A percentile compares a stretch with the other conserved stretches of the same genome.
These are phyloP conservation scores for Fusarium sp. DNA, from an alignment of 2,329 filamentous ascomycete species.

Conservation along the genomic window DNA sequence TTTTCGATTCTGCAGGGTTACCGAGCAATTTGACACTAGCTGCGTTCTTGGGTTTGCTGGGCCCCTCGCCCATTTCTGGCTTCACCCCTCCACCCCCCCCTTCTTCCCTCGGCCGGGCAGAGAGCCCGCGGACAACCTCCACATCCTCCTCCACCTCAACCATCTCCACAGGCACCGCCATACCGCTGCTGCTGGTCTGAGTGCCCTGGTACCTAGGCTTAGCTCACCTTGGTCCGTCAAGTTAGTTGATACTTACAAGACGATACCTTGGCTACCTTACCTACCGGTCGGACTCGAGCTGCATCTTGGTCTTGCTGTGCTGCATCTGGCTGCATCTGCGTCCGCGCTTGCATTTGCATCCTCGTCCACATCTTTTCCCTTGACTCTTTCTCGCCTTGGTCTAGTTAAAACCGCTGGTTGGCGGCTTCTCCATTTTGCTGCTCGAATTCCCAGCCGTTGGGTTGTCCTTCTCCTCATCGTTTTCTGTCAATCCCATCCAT, in stretches of 20 bases:
- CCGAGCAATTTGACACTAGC: slow-evolving; percentile 41
- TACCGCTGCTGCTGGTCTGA: slow-evolving; percentile 32
- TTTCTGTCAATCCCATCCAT: slow-evolving; percentile 42
- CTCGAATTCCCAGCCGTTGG: slow-evolving; percentile 28
- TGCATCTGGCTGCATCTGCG: slow-evolving; percentile 2
- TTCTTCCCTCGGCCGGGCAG: slow-evolving; percentile 14
- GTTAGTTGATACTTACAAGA: slow-evolving; percentile 26
- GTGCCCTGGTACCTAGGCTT: slow-evolving; percentile 22
- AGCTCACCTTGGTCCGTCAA: slow-evolving; percentile 17
- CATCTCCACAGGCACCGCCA: slow-evolving; percentile 40
- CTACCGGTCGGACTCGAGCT: slow-evolving; percentile 26
- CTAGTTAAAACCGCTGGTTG: slow-evolving; percentile 25
- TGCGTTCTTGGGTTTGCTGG: slow-evolving; percentile 33
- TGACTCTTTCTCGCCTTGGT: slow-evolving; percentile 26
- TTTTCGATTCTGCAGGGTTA: slow-evolving; percentile 41
- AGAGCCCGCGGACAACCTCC: slow-evolving; percentile 29
- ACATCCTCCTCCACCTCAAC: slow-evolving; percentile 30
- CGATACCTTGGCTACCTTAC: slow-evolving; percentile 21
- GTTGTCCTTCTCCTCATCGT: slow-evolving; percentile 27
- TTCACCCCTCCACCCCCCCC: slow-evolving; percentile 34
- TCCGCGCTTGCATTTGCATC: slow-evolving; percentile 16
- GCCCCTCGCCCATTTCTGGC: slow-evolving; percentile 27
- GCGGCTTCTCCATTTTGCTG: slow-evolving; percentile 28
- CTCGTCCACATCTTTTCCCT: slow-evolving; percentile 19
- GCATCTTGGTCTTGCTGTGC: neutral